Percentiles rank a stretch among this genome's conserved stretches.
Conservation (phyloP, 768 basidiomycete genomes). For the Boletus tylopilopsis region DNA sequence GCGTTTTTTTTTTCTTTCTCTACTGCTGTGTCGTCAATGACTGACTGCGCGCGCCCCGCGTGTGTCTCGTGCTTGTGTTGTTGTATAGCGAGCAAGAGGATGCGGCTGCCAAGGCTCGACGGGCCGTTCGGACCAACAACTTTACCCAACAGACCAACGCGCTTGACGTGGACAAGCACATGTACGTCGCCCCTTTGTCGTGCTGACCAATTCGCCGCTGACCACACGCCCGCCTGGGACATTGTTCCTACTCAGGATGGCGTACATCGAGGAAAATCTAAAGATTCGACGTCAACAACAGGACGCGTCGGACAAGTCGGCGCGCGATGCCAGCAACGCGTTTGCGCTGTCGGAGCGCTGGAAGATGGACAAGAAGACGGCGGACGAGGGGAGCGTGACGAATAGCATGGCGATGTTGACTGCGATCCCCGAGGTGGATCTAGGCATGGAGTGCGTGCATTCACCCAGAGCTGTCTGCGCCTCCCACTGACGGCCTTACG, state of each 20-base stretch:
- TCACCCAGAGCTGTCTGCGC: no score
- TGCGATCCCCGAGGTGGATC: slow-evolving; percentile 95
- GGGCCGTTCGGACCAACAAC: slow-evolving; percentile 80
- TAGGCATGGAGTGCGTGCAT: slow-evolving; percentile 99
- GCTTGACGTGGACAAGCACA: slow-evolving; percentile 97
- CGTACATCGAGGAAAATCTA: slow-evolving; percentile 94
- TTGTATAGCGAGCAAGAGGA: slow-evolving; percentile 54
- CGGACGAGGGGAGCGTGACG: slow-evolving; percentile 90
- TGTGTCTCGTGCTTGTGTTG: no score
- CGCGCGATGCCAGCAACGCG: slow-evolving; percentile 61
- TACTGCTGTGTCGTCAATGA: no score
- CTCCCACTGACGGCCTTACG: no score
- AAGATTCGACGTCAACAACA: slow-evolving; percentile 60
- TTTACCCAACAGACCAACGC: slow-evolving; percentile 97
- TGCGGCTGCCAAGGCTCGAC: slow-evolving; percentile 65
- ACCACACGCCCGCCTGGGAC: no score
- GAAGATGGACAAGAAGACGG: slow-evolving; percentile 51
- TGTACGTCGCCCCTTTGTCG: slow-evolving; percentile 47
- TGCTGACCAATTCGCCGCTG: no score
- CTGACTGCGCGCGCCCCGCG: no score
- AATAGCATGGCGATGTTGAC: slow-evolving; percentile 95
- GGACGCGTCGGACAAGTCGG: slow-evolving; percentile 44
- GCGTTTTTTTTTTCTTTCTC: no score
- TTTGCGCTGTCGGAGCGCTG: slow-evolving; percentile 69
- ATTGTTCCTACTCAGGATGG: slow-evolving; percentile 57